Base-by-base conservation (phyloP, 2,329 filamentous ascomycete species). In the Aspergillus eucalypticola region DNA sequence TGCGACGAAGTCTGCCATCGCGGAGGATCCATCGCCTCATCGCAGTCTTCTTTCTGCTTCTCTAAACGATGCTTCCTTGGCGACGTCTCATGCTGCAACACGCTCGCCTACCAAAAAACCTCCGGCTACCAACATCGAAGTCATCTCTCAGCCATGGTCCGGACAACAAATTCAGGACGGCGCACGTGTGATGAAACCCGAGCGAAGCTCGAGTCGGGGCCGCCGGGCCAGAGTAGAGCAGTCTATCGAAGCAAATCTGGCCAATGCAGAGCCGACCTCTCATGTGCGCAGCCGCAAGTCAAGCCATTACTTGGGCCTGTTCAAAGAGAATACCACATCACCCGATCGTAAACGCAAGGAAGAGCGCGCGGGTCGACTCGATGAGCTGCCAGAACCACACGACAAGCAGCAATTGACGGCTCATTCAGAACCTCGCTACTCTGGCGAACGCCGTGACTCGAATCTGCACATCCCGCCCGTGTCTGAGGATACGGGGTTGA, bases 271-370 rank as follows among this genome's bases (percentile, higher is more conserved):
- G 66, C 79, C 77, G 32, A 74, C 78, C 27, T 76, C 80, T 25
- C 81, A 85, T 66, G 83, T 84, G 49, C 81, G 86, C 61, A 88
- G 85, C 71, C 81, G 86, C 59, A 89, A 89, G 73, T 85, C 86
- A 44, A 88, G 85, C 68, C 86, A 88, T 68, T 87, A 86, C 67
- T 75, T 89, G 56, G 85, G 86, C 11, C 75, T 89, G 5, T 89
- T 88, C 75, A 86, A 86, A 67, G 85, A 87, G 63, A 86, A 86
- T 60, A 84, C 85, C 56, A 79, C 77, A 6, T 80, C 80, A 23
- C 81, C 83, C 32, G 82, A 83, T 63, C 78, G 81, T 58, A 83
- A 82, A 67, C 76, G 79, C 70, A 71, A 79, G 64, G 79, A 83
- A 60, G 77, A 78, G 59, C 77, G 80, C 56, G 66, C 69, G 23